Conservation (phyloP, 176 grass and related monocot species). For the Carex littledalei region DNA sequence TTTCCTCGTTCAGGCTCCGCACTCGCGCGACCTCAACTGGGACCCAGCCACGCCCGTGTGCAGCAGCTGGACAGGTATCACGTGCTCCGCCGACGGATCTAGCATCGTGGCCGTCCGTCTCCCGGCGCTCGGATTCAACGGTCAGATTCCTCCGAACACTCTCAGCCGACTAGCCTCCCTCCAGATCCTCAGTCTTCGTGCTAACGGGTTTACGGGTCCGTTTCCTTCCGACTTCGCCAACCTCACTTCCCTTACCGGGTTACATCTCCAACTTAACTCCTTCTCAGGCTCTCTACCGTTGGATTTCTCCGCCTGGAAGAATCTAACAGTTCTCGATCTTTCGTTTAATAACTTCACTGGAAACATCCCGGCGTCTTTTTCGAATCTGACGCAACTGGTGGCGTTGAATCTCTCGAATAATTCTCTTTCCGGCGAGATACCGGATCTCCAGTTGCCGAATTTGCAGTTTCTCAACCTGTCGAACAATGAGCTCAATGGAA, state of each 20-base stretch:
- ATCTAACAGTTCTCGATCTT: slow-evolving; percentile 63
- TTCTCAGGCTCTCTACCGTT: slow-evolving; percentile 43
- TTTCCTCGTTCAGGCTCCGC: slow-evolving; percentile 46
- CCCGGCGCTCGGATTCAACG: slow-evolving; percentile 58
- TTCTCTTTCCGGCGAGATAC: slow-evolving; percentile 62
- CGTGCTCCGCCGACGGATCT: slow-evolving; percentile 52
- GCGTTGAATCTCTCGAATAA: slow-evolving; percentile 90
- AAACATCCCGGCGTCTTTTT: slow-evolving; percentile 27
- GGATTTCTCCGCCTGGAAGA: background rate
- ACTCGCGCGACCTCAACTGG: slow-evolving; percentile 59
- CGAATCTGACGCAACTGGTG: slow-evolving; percentile 46
- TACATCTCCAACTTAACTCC: slow-evolving; percentile 83
- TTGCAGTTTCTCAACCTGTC: slow-evolving; percentile 72
- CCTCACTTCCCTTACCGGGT: slow-evolving; percentile 45
- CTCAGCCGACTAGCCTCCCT: slow-evolving; percentile 59
- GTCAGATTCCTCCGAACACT: slow-evolving; percentile 46
- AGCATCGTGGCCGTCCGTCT: slow-evolving; percentile 61
- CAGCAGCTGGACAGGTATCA: slow-evolving; percentile 67
- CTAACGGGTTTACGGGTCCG: slow-evolving; percentile 50
- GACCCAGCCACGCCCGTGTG: slow-evolving; percentile 29
- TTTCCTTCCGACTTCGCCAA: slow-evolving; percentile 53
- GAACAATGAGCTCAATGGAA: slow-evolving; percentile 61
- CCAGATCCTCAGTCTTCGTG: slow-evolving; percentile 80
- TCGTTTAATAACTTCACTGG: slow-evolving; percentile 76
- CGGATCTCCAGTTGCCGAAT: slow-evolving; percentile 50